These are phyloP conservation scores for Camellia sinensis DNA, from an alignment of 148 eudicot genomes.

Conservation along the genomic window DNA sequence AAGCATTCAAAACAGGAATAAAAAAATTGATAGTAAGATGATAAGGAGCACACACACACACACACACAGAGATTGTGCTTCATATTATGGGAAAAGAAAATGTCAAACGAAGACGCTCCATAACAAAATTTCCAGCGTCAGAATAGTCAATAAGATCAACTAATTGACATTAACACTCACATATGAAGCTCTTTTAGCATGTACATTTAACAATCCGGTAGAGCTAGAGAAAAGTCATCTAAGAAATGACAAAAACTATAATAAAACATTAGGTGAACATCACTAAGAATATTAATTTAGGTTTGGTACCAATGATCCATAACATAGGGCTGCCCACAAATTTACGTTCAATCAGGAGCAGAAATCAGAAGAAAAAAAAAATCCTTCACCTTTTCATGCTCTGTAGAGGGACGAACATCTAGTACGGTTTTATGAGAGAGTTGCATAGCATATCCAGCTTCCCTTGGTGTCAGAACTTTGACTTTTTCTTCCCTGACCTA, in stretches of 20 bases:
- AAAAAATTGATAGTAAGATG: neutral
- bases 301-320: neutral
- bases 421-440: slow-evolving; percentile 74
- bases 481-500: slow-evolving; percentile 89
- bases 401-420: slow-evolving; percentile 86
- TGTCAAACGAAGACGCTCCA: neutral
- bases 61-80: neutral
- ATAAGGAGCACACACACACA: no score
- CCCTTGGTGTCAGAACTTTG: slow-evolving; percentile 73
- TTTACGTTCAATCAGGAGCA: neutral
- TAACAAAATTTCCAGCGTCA: neutral
- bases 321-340: neutral
- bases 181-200: neutral
- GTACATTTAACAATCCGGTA: neutral
- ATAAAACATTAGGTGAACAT: neutral
- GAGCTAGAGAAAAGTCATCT: slow-evolving; percentile 13
- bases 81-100: neutral
- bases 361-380: neutral
- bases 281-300: neutral
- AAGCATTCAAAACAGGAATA: neutral
- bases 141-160: neutral
- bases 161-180: neutral
- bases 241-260: neutral
- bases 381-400: slow-evolving; percentile 64
- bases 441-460: slow-evolving; percentile 96